A percentile compares a stretch with the other conserved stretches of the same genome.
These are phyloP conservation scores for Xerocomellus chrysenteron DNA, from an alignment of 768 basidiomycete species.

Conservation along the genomic window DNA sequence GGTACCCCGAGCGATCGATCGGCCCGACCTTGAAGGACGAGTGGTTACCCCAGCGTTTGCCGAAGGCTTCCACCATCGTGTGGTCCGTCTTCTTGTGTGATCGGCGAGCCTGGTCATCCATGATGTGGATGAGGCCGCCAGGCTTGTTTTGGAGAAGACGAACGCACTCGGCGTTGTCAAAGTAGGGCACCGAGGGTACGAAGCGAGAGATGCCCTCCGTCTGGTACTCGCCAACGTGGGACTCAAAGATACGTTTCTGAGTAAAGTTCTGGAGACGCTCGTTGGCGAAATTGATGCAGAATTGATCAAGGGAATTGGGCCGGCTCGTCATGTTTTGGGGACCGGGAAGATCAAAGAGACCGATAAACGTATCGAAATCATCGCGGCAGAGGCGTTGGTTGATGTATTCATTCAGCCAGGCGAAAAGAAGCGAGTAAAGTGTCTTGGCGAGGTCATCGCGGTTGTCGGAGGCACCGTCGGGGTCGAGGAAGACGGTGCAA, in stretches of 20 bases:
- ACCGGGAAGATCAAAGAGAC: conserved; percentile 92
- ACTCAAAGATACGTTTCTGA: conserved; percentile 65
- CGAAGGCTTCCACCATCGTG: conserved; percentile 92
- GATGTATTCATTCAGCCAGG: conserved; percentile 95
- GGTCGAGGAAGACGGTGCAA: conserved; percentile 95
- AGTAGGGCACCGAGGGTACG: conserved; percentile 73
- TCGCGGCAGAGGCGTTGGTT: conserved; percentile 94
- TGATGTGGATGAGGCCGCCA: conserved; percentile 89
- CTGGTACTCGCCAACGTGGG: conserved; percentile 78
- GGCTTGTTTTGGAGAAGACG: conserved; percentile 82
- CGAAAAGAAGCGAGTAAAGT: conserved; percentile 90
- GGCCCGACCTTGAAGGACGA: conserved; percentile 83
- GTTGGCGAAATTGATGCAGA: conserved; percentile 95
- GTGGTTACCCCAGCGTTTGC: conserved; percentile 94
- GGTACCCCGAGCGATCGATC: conserved; percentile 73
- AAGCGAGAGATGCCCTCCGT: conserved; percentile 74
- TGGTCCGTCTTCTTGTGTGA: conserved; percentile 88
- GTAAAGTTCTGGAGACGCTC: conserved; percentile 81
- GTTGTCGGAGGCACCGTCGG: conserved; percentile 90
- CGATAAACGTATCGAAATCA: conserved; percentile 89
- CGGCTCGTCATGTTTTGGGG: conserved; percentile 86
- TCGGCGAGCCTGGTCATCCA: conserved; percentile 92
- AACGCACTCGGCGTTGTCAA: conserved; percentile 89
- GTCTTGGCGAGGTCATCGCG: conserved; percentile 93
- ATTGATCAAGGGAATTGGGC: conserved; percentile 92